Evolutionary conservation across 805 yeast species (phyloP), one percentile per base, ranked within the genome.

Genomic region (Kluyveromyces lactis): DNA sequence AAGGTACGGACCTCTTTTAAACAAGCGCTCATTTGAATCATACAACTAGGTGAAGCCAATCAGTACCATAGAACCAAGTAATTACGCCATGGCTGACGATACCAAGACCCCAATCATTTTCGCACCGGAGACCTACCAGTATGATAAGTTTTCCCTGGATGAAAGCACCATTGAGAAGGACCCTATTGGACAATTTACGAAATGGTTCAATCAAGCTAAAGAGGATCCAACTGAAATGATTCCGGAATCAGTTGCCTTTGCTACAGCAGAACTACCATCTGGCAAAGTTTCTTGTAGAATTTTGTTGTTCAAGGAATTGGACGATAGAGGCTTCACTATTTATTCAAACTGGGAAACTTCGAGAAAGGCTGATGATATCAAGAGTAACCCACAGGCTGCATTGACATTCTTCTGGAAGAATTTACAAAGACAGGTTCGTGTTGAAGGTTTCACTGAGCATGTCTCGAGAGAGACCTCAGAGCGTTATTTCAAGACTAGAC

Each of bases 261-360:
- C 97, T 7, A 89, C 98, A 2, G 94, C 95, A 0, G 70, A 76
- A 42, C 66, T 89, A 45, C 97, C 97, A 7, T 72, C 83, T 2
- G 98, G 98, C n/a, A 68, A 94, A 44, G 86, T 92, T 1, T 81
- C 95, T 0, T 77, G 89, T 4, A 69, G 98, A 40, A 73, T 83
- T 8, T 90, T 92, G 2, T 70, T 92, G 39, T 75, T 92, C 62
- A 92, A 92, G 56, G 97, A 92, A 56, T 71, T 92, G 42, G 97
- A 90, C 60, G 69, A 73, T 38, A 70, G 73, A 33, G 98, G 97
- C 3, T 83, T 90, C 51, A 75, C 87, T 8, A 69, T 92, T 31
- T 92, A 85, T 63, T 86, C 97, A 40, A 92, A 92, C 62, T 89
- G 96, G 95, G 86, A 72, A 24, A 71, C 81, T 8, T 83, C 95